A percentile compares a stretch with the other conserved stretches of the same genome.
Conservation (phyloP, 2,329 filamentous ascomycete genomes). For the Ceratocystis eucalypticola region DNA sequence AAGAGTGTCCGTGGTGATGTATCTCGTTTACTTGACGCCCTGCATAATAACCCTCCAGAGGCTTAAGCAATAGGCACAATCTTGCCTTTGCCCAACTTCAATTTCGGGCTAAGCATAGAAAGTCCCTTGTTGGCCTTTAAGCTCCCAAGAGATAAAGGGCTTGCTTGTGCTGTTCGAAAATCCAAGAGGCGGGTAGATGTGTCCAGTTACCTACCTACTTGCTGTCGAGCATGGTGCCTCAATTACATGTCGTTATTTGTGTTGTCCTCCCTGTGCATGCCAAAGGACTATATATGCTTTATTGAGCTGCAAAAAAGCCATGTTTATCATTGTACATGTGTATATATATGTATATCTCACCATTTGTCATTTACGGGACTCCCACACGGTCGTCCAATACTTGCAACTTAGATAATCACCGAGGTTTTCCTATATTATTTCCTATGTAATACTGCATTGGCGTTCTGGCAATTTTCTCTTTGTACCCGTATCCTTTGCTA, state of each 20-base stretch:
- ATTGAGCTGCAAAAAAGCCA: neutral
- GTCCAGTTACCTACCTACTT: no score
- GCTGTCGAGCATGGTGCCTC: no score
- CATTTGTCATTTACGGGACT: no score
- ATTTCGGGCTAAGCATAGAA: neutral
- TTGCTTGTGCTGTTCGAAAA: neutral
- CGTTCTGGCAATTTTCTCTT: no score
- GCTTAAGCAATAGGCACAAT: neutral
- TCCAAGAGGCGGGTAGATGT: neutral
- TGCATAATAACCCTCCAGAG: neutral
- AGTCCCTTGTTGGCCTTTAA: neutral
- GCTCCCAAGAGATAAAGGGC: neutral
- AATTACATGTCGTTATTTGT: no score
- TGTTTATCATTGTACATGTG: neutral
- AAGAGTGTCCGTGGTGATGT: slow-evolving; percentile 33
- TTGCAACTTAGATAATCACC: no score
- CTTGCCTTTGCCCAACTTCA: neutral
- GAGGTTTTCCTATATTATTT: no score
- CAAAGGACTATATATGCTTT: no score
- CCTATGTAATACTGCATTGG: no score
- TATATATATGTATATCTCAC: neutral
- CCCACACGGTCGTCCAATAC: no score
- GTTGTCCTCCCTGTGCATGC: no score
- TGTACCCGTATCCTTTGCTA: no score
- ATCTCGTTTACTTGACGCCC: neutral